Evolutionary conservation across 352 stramenopile species (phyloP).

Genomic region (Phytophthora fragariae): DNA sequence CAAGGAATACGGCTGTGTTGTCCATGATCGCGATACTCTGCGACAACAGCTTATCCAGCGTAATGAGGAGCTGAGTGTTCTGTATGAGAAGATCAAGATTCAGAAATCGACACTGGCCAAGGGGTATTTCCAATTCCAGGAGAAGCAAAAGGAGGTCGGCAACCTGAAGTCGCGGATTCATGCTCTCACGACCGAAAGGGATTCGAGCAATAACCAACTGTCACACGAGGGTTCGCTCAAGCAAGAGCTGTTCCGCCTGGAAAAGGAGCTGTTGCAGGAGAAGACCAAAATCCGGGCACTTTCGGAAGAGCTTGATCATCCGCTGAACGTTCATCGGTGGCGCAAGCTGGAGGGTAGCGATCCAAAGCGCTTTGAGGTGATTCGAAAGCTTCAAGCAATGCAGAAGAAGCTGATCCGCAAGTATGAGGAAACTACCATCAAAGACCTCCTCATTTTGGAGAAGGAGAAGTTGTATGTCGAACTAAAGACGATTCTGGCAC

Average conservation of each 20-base stretch:
- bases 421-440: slow-evolving; percentile 72
- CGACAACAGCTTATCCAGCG: slow-evolving; percentile 89
- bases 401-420: slow-evolving; percentile 90
- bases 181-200: slow-evolving; percentile 58
- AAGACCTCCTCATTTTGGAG: slow-evolving; percentile 78
- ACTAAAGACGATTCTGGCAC: slow-evolving; percentile 89
- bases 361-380: slow-evolving; percentile 89
- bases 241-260: slow-evolving; percentile 65
- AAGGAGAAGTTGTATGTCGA: slow-evolving; percentile 95
- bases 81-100: slow-evolving; percentile 95
- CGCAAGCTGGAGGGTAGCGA: slow-evolving; percentile 90
- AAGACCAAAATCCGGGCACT: slow-evolving; percentile 90
- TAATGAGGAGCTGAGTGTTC: slow-evolving; percentile 80
- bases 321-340: slow-evolving; percentile 94
- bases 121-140: slow-evolving; percentile 79
- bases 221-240: slow-evolving; percentile 67
- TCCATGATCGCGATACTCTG: slow-evolving; percentile 89
- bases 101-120: slow-evolving; percentile 88
- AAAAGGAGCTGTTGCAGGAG: slow-evolving; percentile 83
- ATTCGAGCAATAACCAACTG: slow-evolving; percentile 73
- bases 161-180: slow-evolving; percentile 70
- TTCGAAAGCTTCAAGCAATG: slow-evolving; percentile 88
- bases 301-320: slow-evolving; percentile 90
- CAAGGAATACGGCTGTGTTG: slow-evolving; percentile 87
- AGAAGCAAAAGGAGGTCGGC: slow-evolving; percentile 65